These are phyloP conservation scores for Withania somnifera DNA, from an alignment of 305 asterid genomes.

Conservation along the genomic window DNA sequence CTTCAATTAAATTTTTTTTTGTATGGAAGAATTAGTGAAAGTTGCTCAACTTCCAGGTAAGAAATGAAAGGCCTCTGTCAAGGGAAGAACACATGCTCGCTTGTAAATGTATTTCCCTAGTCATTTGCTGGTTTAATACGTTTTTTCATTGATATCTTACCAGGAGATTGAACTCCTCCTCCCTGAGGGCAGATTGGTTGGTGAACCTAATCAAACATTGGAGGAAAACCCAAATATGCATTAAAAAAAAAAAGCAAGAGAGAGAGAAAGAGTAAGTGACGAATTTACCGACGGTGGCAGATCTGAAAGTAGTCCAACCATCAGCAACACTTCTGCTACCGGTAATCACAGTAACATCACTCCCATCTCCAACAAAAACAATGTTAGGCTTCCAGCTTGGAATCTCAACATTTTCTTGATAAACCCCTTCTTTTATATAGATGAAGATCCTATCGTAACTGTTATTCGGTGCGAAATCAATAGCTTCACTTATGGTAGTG, in stretches of 20 bases:
- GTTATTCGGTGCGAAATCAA: slow-evolving; percentile 50
- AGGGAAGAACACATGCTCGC: too few relatives aligned
- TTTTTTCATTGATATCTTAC: too few relatives aligned
- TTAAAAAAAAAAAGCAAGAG: background rate
- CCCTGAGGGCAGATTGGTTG: too few relatives aligned
- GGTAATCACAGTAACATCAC: slow-evolving; percentile 44
- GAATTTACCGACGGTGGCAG: slow-evolving; percentile 74
- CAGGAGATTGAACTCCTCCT: too few relatives aligned
- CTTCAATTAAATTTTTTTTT: too few relatives aligned
- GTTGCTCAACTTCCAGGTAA: too few relatives aligned
- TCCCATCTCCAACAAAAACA: slow-evolving; percentile 76
- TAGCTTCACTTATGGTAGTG: slow-evolving; percentile 43
- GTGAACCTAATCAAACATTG: too few relatives aligned
- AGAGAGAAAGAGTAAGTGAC: background rate
- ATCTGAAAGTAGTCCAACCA: slow-evolving; percentile 93
- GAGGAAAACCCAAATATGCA: too few relatives aligned
- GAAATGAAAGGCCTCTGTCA: too few relatives aligned
- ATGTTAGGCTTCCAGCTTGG: slow-evolving; percentile 68
- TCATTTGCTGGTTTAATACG: too few relatives aligned
- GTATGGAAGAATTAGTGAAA: too few relatives aligned
- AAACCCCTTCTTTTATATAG: slow-evolving; percentile 45
- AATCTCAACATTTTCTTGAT: slow-evolving; percentile 68
- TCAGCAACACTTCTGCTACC: slow-evolving; percentile 55
- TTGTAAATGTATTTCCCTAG: too few relatives aligned
- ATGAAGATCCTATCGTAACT: slow-evolving; percentile 43